A percentile compares a stretch with the other conserved stretches of the same genome.
These are phyloP conservation scores for Penicillium vulpinum DNA, from an alignment of 2,329 filamentous ascomycete genomes.

Conservation along the genomic window DNA sequence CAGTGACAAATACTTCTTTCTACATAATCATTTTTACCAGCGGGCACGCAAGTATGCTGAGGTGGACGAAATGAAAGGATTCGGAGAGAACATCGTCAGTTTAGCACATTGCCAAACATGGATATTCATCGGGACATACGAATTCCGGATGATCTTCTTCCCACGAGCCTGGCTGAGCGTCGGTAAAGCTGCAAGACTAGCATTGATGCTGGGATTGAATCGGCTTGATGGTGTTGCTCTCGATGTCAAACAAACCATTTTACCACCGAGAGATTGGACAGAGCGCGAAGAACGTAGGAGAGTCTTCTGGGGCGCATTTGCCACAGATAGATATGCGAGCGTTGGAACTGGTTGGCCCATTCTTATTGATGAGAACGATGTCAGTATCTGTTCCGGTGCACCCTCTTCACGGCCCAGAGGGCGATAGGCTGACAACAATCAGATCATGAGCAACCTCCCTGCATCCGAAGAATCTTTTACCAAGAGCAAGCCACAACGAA, in stretches of 20 bases:
- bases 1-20: conserved; percentile 73
- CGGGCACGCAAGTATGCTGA: conserved; percentile 88
- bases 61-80: conserved; percentile 84
- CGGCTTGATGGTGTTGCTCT: conserved; percentile 77
- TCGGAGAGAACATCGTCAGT: conserved; percentile 84
- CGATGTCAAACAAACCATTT: conserved; percentile 89
- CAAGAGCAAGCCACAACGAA: conserved; percentile 72
- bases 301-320: conserved; percentile 95
- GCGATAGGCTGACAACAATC: conserved; percentile 21
- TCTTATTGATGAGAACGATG: conserved; percentile 85
- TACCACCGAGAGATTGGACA: conserved; percentile 86
- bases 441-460: conserved; percentile 81
- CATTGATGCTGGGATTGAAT: conserved; percentile 91
- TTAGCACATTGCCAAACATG: conserved; percentile 85
- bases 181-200: conserved; percentile 75
- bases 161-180: conserved; percentile 93
- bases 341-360: conserved; percentile 98
- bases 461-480: conserved; percentile 81
- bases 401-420: too few species aligned
- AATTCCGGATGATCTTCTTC: conserved; percentile 98
- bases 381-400: conserved; percentile 36
- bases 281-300: conserved; percentile 87
- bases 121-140: conserved; percentile 75
- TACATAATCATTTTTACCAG: conserved; percentile 88
- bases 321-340: conserved; percentile 86